Evolutionary conservation across 2,329 filamentous ascomycete species (phyloP), one percentile per base, ranked within the genome.

Genomic region (Hypoxylon sp.): DNA sequence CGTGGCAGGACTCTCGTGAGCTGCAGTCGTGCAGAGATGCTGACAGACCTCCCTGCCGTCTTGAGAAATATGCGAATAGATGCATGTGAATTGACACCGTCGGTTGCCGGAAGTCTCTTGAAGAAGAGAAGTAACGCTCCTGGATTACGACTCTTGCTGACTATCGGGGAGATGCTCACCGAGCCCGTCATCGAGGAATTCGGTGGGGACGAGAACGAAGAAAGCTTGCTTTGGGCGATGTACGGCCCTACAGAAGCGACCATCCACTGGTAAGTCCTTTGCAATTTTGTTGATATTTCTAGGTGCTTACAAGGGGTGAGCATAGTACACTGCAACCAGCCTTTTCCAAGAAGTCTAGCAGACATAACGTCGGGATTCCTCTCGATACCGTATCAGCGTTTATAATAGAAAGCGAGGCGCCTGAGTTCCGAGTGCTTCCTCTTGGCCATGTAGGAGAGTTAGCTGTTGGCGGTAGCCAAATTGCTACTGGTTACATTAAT

Each of bases 161-260:
- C 94, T 0, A 97, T 97, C 70, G 94, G 94, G 5, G 94, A 97
- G 78, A 97, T 97, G 94, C 85, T 97, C 34, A 97, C 91, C 2
- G 83, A 85, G 43, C 86, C 88, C 7, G 90, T 97, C 1, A 84
- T 97, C 21, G 81, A 87, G 34, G 93, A 96, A 74, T 97, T 96
- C 81, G 93, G 93, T 5, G 87, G 87, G 2, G 80, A 82, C 8
- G 74, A 77, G 0, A 74, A 74, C 0, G 79, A 78, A 6, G 75
- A 81, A 1, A 90, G 91, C 70, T 89, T 97, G 45, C 83, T 97
- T 0, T 94, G 93, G 86, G 94, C 90, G 32, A 97, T 97, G 93
- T 97, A 97, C 75, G 94, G 94, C 0, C 94, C 94, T 1, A 97
- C 94, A 0, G 94, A 97, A 79, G 93, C 93, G 6, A 89, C 94